These are phyloP conservation scores for Chrysanthemum makinoi DNA, from an alignment of 129 eudicot genomes.

Conservation along the genomic window DNA sequence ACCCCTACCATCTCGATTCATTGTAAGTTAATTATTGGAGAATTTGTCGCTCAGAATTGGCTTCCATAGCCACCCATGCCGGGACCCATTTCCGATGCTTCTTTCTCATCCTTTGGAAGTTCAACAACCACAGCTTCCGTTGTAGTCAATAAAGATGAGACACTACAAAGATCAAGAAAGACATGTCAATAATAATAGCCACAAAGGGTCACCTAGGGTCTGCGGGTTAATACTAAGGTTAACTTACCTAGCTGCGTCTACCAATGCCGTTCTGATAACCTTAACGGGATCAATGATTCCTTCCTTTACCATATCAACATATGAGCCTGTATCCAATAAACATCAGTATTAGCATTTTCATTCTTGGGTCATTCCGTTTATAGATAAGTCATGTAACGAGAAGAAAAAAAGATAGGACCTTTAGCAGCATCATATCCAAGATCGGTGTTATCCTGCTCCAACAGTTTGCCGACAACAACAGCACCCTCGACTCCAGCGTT, in stretches of 20 bases:
- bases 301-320: slow-evolving; percentile 12
- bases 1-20: too few species aligned
- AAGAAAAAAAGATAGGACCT: slow-evolving; percentile 19
- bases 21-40: not conserved
- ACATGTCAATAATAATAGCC: not conserved
- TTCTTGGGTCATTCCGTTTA: too few species aligned
- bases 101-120: slow-evolving; percentile 13
- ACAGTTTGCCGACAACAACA: slow-evolving; percentile 48
- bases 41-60: not conserved
- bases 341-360: not conserved
- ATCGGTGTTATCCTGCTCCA: slow-evolving; percentile 50
- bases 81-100: slow-evolving; percentile 2
- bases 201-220: not conserved
- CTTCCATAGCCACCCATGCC: slow-evolving; percentile 18
- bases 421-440: slow-evolving; percentile 68
- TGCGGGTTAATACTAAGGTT: not conserved
- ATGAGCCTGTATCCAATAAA: not conserved
- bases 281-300: slow-evolving; percentile 12
- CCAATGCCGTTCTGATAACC: slow-evolving; percentile 11
- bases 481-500: slow-evolving; percentile 61
- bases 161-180: not conserved
- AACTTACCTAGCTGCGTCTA: slow-evolving; percentile 13
- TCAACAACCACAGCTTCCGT: slow-evolving; percentile 12
- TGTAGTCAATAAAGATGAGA: not conserved
- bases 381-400: too few species aligned